A percentile compares a stretch with the other conserved stretches of the same genome.
phyloP scores from a whole-genome alignment of 2,329 filamentous ascomycete genomes.

The Penicillium sp. region DNA sequence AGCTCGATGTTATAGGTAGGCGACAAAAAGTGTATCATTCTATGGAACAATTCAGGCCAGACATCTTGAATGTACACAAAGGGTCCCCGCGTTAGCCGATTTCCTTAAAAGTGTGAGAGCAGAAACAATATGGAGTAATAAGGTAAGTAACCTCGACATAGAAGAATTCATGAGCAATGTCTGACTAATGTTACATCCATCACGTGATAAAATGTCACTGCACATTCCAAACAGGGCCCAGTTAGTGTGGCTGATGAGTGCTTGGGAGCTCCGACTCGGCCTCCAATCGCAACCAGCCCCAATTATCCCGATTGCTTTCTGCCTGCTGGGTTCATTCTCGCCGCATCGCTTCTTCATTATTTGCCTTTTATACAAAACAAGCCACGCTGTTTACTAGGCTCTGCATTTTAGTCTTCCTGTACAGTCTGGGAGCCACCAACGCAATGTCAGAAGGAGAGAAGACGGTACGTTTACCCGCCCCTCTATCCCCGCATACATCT shows the following conservation, averaged over 20 bases:
- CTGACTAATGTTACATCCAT: not conserved
- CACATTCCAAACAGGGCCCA: conserved; percentile 10
- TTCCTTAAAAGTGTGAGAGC: not conserved
- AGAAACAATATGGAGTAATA: not conserved
- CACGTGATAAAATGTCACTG: conserved; percentile 30
- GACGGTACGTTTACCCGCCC: conserved; percentile 31
- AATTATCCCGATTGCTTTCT: conserved; percentile 26
- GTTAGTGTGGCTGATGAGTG: conserved; percentile 21
- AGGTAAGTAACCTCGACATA: not conserved
- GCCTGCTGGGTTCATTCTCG: conserved; percentile 25
- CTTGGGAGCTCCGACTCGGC: conserved; percentile 19
- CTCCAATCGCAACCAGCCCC: conserved; percentile 21
- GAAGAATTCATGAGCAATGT: not conserved
- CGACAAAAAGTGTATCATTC: not conserved
- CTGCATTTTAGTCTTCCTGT: conserved; percentile 7
- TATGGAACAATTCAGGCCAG: not conserved
- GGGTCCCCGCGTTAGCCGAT: not conserved
- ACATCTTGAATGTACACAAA: conserved; percentile 18
- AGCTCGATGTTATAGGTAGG: conserved; percentile 6
- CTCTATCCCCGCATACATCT: conserved; percentile 17
- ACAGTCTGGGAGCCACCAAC: not conserved
- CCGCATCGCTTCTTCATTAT: conserved; percentile 26
- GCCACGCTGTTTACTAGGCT: conserved; percentile 16
- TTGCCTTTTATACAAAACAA: not conserved
- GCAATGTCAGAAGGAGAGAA: conserved; percentile 46